Evolutionary conservation across 164 flowering plant species (phyloP), one percentile per base, ranked within the genome.

Genomic region (Aristolochia contorta): DNA sequence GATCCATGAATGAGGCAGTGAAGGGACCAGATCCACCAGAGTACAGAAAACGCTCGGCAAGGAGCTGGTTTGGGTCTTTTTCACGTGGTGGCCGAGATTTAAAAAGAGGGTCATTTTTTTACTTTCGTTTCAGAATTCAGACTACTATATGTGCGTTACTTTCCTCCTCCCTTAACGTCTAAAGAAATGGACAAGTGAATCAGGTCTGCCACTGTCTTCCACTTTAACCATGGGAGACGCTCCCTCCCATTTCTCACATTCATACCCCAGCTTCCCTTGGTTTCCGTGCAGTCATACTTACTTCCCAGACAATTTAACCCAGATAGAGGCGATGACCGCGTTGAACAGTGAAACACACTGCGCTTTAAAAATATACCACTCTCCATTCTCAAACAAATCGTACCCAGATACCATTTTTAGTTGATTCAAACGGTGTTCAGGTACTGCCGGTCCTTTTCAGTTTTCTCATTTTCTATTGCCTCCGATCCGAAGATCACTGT

Each of bases 201-300:
- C 58, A 56, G 58, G 16, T 56, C 58, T 56, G 58, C 41, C n/a
- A 24, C 37, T 56, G 41, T 37, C 30, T 13, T 12, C 58, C 58
- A 56, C 41, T 27, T 56, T 56, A 23, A 18, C 58, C 10, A 16
- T 16, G 19, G 30, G 56, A 2, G 16, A 53, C 25, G 56, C 16
- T 14, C 13, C 27, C 27, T 53, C 58, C 58, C 45, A 12, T 56
- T 45, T 27, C 41, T 12, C 45, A 23, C 19, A 27, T 49, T 49
- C 53, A 15, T 18, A 15, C 45, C n/a, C 19, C 19, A 24, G 30
- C 19, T 24, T 30, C 58, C 58, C 20, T 56, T 32, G 41, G 41
- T 27, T 56, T 30, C 19, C 13, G 58, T 56, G 58, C 21, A 32
- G 58, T 27, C 45, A 18, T 16, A 49, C 43, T 37, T 37, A 1